These are phyloP conservation scores for Herpetospermum pedunculosum DNA, from an alignment of 306 rosid species.

Conservation along the genomic window DNA sequence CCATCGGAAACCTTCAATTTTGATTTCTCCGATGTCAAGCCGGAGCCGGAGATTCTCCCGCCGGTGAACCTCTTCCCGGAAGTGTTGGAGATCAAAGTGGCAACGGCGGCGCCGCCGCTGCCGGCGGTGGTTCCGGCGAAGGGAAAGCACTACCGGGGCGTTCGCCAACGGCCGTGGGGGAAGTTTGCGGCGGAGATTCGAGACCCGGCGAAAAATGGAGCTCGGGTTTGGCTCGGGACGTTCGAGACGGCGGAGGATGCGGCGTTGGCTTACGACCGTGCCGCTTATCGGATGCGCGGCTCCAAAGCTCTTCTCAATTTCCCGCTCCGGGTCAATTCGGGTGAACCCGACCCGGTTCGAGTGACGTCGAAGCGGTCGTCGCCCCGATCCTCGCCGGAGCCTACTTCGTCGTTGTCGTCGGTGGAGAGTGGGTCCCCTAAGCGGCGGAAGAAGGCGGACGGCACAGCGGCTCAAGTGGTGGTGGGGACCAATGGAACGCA, in stretches of 20 bases:
- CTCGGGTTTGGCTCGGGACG: conserved; percentile 61
- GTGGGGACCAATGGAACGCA: not conserved
- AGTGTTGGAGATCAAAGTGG: not conserved
- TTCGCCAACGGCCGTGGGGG: conserved; percentile 61
- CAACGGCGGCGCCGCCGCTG: not conserved
- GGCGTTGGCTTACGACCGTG: conserved; percentile 54
- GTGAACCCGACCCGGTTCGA: conserved; percentile 54
- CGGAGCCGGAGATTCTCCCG: conserved; percentile 27
- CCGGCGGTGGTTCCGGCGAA: conserved; percentile 26
- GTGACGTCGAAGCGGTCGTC: conserved; percentile 28
- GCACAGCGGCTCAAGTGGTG: not conserved
- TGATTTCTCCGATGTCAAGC: conserved; percentile 12
- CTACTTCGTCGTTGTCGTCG: conserved; percentile 14
- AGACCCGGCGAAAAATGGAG: conserved; percentile 57
- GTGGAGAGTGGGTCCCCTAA: conserved; percentile 23
- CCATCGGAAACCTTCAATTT: conserved; percentile 17
- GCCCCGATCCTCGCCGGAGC: conserved; percentile 16
- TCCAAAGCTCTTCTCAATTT: conserved; percentile 46
- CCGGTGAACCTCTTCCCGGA: not conserved
- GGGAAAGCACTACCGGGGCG: conserved; percentile 61
- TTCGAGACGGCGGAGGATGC: conserved; percentile 63
- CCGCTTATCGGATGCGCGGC: conserved; percentile 62
- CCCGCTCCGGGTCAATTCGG: conserved; percentile 47
- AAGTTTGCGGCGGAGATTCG: conserved; percentile 71
- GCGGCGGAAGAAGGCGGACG: conserved; percentile 22